Evolutionary conservation across 257 asterid species (phyloP).

Genomic region (Petunia axillaris): DNA sequence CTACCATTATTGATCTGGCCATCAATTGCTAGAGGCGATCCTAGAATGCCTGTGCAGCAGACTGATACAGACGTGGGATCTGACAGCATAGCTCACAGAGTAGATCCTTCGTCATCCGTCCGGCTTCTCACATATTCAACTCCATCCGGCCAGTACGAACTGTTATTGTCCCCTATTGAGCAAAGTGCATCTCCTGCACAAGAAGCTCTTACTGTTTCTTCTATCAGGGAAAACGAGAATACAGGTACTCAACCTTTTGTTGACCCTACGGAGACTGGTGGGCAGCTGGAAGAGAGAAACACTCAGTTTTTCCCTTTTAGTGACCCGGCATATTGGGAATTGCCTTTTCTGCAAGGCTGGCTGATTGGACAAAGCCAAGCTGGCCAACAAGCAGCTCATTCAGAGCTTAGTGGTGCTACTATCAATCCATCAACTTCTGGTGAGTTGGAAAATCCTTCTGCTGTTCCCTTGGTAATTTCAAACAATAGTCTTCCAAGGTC

Average conservation of each 20-base stretch:
- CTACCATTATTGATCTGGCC: slow-evolving; percentile 82
- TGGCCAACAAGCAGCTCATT: slow-evolving; percentile 60
- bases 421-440: slow-evolving; percentile 46
- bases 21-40: slow-evolving; percentile 62
- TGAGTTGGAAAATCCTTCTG: slow-evolving; percentile 50
- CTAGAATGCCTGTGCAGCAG: slow-evolving; percentile 45
- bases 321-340: slow-evolving; percentile 91
- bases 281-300: slow-evolving; percentile 63
- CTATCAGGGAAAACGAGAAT: slow-evolving; percentile 48
- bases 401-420: slow-evolving; percentile 50
- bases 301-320: slow-evolving; percentile 75
- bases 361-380: slow-evolving; percentile 94
- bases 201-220: slow-evolving; percentile 56
- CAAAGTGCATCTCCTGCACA: slow-evolving; percentile 55
- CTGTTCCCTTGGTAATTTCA: slow-evolving; percentile 49
- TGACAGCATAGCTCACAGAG: slow-evolving; percentile 54
- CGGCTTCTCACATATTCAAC: slow-evolving; percentile 88
- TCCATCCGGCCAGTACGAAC: slow-evolving; percentile 94
- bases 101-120: slow-evolving; percentile 70
- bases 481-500: slow-evolving; percentile 54
- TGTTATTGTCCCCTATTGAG: slow-evolving; percentile 75
- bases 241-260: slow-evolving; percentile 49
- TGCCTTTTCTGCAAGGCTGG: slow-evolving; percentile 97
- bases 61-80: slow-evolving; percentile 48
- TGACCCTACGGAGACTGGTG: slow-evolving; percentile 76